A percentile compares a stretch with the other conserved stretches of the same genome.
These are phyloP conservation scores for Tuber aestivum DNA, from an alignment of 495 filamentous ascomycete genomes.

Conservation along the genomic window DNA sequence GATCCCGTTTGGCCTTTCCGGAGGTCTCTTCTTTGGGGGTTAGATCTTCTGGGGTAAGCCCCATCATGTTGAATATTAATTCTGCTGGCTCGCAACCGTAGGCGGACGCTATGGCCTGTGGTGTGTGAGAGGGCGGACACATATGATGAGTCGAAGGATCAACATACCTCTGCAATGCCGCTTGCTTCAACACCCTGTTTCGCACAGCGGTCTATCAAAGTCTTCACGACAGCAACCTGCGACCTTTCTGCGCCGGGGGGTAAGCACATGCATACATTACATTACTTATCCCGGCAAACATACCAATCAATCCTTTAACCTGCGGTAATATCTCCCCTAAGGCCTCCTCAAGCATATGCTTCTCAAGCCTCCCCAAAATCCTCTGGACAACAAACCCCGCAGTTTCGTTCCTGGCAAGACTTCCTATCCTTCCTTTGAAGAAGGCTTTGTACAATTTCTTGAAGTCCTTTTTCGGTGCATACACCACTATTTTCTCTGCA, in stretches of 20 bases:
- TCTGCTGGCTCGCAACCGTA: slow-evolving; percentile 28
- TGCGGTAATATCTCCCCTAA: slow-evolving; percentile 62
- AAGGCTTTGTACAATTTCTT: slow-evolving; percentile 70
- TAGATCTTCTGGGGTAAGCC: slow-evolving; percentile 26
- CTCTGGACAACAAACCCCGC: slow-evolving; percentile 76
- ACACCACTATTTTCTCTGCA: slow-evolving; percentile 72
- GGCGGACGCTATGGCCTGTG: slow-evolving; percentile 27
- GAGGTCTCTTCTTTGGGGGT: slow-evolving; percentile 39
- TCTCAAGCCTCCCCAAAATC: slow-evolving; percentile 72
- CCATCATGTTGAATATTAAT: slow-evolving; percentile 40
- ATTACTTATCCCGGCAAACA: slow-evolving; percentile 9
- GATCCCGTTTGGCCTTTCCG: slow-evolving; percentile 47
- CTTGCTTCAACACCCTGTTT: slow-evolving; percentile 55
- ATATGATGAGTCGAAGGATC: slow-evolving; percentile 1
- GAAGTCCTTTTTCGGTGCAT: slow-evolving; percentile 80
- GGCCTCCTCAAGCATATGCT: slow-evolving; percentile 70
- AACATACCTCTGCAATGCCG: slow-evolving; percentile 31
- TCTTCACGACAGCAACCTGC: slow-evolving; percentile 69
- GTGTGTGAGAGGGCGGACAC: slow-evolving; percentile 8
- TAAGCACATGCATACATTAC: slow-evolving; percentile 11
- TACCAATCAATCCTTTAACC: slow-evolving; percentile 57
- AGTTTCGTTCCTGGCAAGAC: slow-evolving; percentile 77
- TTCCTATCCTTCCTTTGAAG: slow-evolving; percentile 68
- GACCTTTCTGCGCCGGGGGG: slow-evolving; percentile 50
- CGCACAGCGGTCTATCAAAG: slow-evolving; percentile 73